Conservation (phyloP, 371 early-diverging fungal species). For the Apophysomyces variabilis region DNA sequence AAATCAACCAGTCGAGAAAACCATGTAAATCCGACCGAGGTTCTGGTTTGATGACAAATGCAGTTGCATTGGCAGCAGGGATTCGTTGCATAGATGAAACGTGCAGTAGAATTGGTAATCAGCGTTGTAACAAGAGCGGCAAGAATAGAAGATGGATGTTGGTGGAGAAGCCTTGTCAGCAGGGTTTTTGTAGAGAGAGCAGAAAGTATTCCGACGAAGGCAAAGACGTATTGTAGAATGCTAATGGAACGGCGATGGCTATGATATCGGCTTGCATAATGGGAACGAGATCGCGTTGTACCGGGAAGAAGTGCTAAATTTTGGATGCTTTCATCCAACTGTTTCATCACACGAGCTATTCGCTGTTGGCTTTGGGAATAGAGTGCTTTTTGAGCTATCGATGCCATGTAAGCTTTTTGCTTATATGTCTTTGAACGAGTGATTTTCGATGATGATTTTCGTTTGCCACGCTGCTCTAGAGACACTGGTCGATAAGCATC, state of each 20-base stretch:
- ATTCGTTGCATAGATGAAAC: neutral
- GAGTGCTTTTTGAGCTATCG: neutral
- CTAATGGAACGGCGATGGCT: neutral
- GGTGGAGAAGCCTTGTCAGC: neutral
- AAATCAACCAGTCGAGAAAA: neutral
- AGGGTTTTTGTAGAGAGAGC: constrained; percentile 3
- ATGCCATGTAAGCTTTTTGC: neutral
- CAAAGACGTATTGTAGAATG: neutral
- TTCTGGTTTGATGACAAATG: neutral
- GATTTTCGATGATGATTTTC: neutral
- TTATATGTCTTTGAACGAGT: neutral
- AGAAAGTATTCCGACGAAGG: neutral
- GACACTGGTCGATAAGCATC: neutral
- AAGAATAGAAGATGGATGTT: constrained; percentile 6
- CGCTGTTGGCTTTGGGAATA: neutral
- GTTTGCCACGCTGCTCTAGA: neutral
- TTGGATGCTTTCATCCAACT: neutral
- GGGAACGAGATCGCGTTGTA: neutral
- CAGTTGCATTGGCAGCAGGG: neutral
- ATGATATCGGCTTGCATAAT: neutral
- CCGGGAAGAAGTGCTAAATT: neutral
- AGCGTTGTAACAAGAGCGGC: neutral
- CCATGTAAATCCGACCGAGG: neutral
- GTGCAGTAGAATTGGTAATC: constrained; percentile 1
- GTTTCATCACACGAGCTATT: neutral